phyloP scores from a whole-genome alignment of 352 stramenopile species.

The Halophytophthora polymorphica region DNA sequence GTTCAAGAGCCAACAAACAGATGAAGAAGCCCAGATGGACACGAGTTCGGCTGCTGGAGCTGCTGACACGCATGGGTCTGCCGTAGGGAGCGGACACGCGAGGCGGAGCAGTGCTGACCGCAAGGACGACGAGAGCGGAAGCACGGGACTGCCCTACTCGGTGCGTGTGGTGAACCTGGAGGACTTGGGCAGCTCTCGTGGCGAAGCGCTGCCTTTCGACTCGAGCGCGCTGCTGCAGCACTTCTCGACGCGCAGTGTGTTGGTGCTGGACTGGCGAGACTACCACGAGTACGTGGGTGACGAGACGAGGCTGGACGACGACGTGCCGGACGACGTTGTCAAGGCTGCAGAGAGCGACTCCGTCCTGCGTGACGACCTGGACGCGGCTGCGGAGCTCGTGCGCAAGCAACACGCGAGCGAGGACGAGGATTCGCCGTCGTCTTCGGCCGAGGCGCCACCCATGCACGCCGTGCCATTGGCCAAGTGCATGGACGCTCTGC shows the following conservation, averaged over 20 bases:
- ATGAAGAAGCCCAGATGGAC: not conserved
- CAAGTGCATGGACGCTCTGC: conserved; percentile 69
- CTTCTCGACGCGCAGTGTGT: conserved; percentile 71
- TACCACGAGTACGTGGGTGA: conserved; percentile 28
- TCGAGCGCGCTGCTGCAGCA: conserved; percentile 57
- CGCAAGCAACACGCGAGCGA: conserved; percentile 3
- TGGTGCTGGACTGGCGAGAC: conserved; percentile 69
- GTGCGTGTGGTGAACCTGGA: conserved; percentile 62
- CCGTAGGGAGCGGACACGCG: not conserved
- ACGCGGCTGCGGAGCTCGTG: conserved; percentile 5
- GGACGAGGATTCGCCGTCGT: not conserved
- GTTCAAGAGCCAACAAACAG: not conserved
- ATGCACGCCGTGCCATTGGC: conserved; percentile 40
- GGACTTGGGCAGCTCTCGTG: conserved; percentile 37
- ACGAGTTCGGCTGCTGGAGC: too few relatives aligned
- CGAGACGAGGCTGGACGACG: conserved; percentile 23
- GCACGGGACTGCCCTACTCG: conserved; percentile 39
- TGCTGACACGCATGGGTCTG: too few relatives aligned
- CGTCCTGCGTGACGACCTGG: conserved; percentile 22
- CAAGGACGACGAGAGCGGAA: not conserved
- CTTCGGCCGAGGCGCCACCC: conserved; percentile 23
- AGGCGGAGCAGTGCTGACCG: conserved; percentile 3
- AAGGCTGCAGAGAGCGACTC: conserved; percentile 25
- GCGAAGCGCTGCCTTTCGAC: conserved; percentile 42
- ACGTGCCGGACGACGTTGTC: conserved; percentile 29